phyloP scores from a whole-genome alignment of 2,329 filamentous ascomycete genomes.

The Colletotrichum tamarilloi region DNA sequence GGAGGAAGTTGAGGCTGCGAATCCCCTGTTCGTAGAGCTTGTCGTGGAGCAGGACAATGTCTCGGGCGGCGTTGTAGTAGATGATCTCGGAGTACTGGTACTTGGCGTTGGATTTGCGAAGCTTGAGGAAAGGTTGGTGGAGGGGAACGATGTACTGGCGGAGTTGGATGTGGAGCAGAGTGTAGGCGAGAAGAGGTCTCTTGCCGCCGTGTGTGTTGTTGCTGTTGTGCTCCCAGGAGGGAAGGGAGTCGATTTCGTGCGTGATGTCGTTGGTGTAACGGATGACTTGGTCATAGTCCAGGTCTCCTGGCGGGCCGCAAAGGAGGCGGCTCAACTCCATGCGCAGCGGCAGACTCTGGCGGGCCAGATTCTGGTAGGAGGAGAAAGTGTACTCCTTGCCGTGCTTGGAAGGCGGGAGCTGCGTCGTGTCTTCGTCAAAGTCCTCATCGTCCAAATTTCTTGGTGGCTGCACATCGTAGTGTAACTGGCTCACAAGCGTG shows the following conservation, averaged over 20 bases:
- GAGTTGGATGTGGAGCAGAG: constrained; percentile 69
- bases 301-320: constrained; percentile 63
- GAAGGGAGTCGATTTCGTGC: constrained; percentile 69
- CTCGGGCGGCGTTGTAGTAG: constrained; percentile 71
- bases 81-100: constrained; percentile 73
- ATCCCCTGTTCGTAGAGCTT: constrained; percentile 69
- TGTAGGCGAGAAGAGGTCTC: constrained; percentile 69
- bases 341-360: constrained; percentile 66
- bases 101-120: constrained; percentile 68
- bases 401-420: constrained; percentile 63
- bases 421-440: constrained; percentile 64
- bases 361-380: constrained; percentile 68
- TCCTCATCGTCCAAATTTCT: constrained; percentile 69
- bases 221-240: constrained; percentile 61
- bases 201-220: constrained; percentile 54
- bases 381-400: constrained; percentile 66
- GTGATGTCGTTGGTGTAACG: constrained; percentile 71
- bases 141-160: constrained; percentile 71
- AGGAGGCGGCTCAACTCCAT: constrained; percentile 68
- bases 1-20: constrained; percentile 68
- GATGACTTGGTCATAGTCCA: constrained; percentile 72
- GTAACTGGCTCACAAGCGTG: constrained; percentile 66
- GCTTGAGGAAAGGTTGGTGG: constrained; percentile 70
- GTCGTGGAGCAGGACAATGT: constrained; percentile 71
- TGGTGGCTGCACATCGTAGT: constrained; percentile 66